Base-by-base conservation (phyloP, 179 eudicot genomes). In the Heliamphora pulchella region DNA sequence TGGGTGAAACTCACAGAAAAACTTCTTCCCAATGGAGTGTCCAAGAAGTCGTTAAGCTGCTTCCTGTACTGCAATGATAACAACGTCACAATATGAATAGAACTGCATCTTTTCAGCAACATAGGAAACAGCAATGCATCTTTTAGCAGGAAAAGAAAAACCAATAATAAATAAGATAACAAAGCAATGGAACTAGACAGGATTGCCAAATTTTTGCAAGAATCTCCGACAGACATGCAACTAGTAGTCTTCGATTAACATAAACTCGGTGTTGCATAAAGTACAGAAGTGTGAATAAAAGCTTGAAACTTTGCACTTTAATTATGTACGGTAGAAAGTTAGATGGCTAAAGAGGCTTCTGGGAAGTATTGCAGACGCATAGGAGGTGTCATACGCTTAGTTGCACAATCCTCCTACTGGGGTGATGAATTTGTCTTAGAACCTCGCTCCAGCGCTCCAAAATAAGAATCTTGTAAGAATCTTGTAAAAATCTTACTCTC, bases 21-120 rank as follows among this genome's bases (percentile, higher is more conserved):
- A 81, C 90, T 86, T 80, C 82, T 87, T 66, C 99, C 98, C 72
- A 96, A 13, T 2, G 98, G 97, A 58, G 97, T 84, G 77, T 92
- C 88, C 79, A 89, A 77, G 85, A 94, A 90, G 80, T 87, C 89
- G 86, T 70, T 85, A 41, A 96, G 66, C 84, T 91, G 90, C 90
- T 84, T 94, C 88, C 93, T 88, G 82, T 92, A 92, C 99, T 96
- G 98, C 92, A 92, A 89, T 53, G 73, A 81, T 72, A 79, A 66
- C 54, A 47, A 63, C 75, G 62, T 11, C 54, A n/a, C 65, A 50
- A n/a, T 58, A 22, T 20, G 22, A 68, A 54, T 50, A 74, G 51
- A 31, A 66, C 3, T 46, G 39, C 39, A 17, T 59, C 11, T 47
- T 43, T 31, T 18, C 51, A 13, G 80, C 76, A 65, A 75, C 70